Evolutionary conservation across 2,329 filamentous ascomycete genomes (phyloP), one percentile per base, ranked within the genome.

Genomic region (Sporothrix pallida): DNA sequence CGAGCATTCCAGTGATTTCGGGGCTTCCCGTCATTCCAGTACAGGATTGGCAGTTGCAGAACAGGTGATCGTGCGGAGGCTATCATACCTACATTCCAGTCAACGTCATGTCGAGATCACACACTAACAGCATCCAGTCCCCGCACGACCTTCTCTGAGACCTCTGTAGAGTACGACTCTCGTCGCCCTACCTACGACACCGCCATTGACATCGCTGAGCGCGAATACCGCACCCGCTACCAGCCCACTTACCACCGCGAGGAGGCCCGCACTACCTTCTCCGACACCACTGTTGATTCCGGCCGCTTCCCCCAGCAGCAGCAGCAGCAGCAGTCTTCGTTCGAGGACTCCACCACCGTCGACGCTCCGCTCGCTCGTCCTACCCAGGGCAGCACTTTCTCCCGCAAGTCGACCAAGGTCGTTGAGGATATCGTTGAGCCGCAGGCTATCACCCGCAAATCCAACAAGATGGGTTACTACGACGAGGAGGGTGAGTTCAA

Each of bases 401-500:
- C 86, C 82, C 84, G 88, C 80, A 86, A 90, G 80, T 83, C 87
- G 76, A 83, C 86, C 76, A 87, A 87, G 81, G 83, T 92, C 81
- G 87, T 83, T 84, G 89, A 88, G 85, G 91, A 88, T 86, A 92
- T 88, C 85, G 89, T 88, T 82, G 90, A 88, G 42, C 54, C 69
- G 20, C 71, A 58, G n/a, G 26, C 48, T 2, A 31, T 82, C 83
- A 83, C 81, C 77, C 81, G 83, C 74, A 84, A 86, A 79, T 82
- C 83, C 83, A 87, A 86, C 83, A 89, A 87, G 83, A 90, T 90
- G 88, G 88, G 87, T 83, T 89, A 90, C 86, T 89, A 89, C 86
- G 87, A 89, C 84, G 87, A 90, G 76, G 84, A 87, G 78, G 87
- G 87, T 89, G 82, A 83, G 87, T 76, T 71, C 48, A 23, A 23